A percentile compares a stretch with the other conserved stretches of the same genome.
Conservation (phyloP, 495 filamentous ascomycete species). For the Alectoria sarmentosa region DNA sequence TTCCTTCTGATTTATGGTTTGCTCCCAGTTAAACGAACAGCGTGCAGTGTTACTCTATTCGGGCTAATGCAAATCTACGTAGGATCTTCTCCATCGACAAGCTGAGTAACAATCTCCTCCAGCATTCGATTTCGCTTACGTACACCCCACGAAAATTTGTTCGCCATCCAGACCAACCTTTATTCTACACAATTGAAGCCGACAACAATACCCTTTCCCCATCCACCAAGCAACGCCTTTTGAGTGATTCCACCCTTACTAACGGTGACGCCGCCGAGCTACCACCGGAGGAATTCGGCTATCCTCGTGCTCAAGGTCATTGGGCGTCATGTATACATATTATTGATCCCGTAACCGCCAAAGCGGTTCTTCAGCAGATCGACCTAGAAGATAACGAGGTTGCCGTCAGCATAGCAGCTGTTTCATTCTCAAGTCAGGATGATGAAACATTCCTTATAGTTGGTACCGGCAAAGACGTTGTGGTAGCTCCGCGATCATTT, state of each 20-base stretch:
- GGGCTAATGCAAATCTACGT: conserved; percentile 29
- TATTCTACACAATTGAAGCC: conserved; percentile 90
- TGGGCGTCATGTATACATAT: conserved; percentile 95
- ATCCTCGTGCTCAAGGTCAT: conserved; percentile 71
- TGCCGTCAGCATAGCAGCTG: conserved; percentile 75
- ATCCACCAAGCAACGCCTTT: conserved; percentile 60
- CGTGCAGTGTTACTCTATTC: conserved; percentile 5
- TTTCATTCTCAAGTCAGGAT: conserved; percentile 79
- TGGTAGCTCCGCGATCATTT: conserved; percentile 64
- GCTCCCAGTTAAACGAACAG: background rate
- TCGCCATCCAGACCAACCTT: conserved; percentile 76
- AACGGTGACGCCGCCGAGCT: conserved; percentile 65
- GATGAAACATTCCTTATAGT: conserved; percentile 87
- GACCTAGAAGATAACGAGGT: conserved; percentile 88
- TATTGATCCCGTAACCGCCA: conserved; percentile 72
- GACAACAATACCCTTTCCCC: conserved; percentile 83
- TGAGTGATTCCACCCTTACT: conserved; percentile 55
- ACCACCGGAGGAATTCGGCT: conserved; percentile 81
- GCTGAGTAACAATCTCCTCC: conserved; percentile 76
- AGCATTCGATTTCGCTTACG: conserved; percentile 79
- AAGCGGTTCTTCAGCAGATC: conserved; percentile 63
- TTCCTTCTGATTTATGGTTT: conserved; percentile 56
- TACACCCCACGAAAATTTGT: conserved; percentile 86
- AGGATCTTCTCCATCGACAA: conserved; percentile 91
- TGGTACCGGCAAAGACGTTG: conserved; percentile 87